Evolutionary conservation across 768 basidiomycete species (phyloP).

Genomic region (Gloeostereum incarnatum): DNA sequence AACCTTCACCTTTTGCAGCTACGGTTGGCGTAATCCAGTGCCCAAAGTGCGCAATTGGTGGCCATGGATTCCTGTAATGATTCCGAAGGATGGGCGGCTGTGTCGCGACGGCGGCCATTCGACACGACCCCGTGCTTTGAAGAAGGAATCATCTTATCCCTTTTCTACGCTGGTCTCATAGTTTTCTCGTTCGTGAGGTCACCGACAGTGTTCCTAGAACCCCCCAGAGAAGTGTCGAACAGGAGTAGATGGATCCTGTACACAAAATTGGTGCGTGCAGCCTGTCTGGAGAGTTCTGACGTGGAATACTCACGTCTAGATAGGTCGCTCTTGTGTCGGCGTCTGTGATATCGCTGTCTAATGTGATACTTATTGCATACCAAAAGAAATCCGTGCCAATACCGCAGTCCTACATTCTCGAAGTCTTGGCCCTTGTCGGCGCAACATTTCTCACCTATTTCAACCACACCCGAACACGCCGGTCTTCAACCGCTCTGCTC

Average conservation of each 20-base stretch:
- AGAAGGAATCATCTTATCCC: conserved; percentile 55
- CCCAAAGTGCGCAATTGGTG: background rate
- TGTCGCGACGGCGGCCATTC: conserved; percentile 53
- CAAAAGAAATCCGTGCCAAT: conserved; percentile 29
- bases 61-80: conserved; percentile 40
- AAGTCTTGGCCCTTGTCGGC: conserved; percentile 42
- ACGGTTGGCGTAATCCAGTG: background rate
- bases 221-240: conserved; percentile 23
- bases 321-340: conserved; percentile 44
- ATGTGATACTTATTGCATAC: conserved; percentile 27
- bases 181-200: conserved; percentile 24
- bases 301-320: too few species aligned
- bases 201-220: conserved; percentile 15
- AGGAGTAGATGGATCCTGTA: conserved; percentile 43
- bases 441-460: conserved; percentile 44
- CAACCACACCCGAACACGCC: conserved; percentile 64
- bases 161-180: conserved; percentile 36
- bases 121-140: conserved; percentile 81
- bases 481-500: conserved; percentile 64
- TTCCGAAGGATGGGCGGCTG: conserved; percentile 54
- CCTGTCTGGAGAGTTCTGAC: background rate
- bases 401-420: conserved; percentile 43
- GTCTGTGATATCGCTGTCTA: conserved; percentile 32
- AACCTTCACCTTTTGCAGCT: background rate
- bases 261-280: conserved; percentile 55